phyloP scores from a whole-genome alignment of 305 asterid genomes.

The Fraxinus platypoda region DNA sequence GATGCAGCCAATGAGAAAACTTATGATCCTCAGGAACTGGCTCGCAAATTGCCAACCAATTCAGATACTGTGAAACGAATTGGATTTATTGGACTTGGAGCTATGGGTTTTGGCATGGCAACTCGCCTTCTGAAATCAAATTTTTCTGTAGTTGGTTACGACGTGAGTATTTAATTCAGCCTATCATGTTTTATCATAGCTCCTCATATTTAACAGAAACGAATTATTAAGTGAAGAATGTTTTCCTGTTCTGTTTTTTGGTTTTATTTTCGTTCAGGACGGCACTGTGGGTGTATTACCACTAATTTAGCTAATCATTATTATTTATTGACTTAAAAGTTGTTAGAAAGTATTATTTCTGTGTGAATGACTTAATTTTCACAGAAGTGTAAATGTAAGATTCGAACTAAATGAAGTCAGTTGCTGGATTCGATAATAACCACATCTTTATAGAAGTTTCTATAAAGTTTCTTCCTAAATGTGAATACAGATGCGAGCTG shows the following conservation, averaged over 20 bases:
- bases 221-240: constrained; percentile 2
- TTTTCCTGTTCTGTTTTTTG: neutral
- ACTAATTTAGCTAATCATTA: neutral
- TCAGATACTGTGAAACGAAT: constrained; percentile 62
- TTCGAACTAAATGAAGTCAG: neutral
- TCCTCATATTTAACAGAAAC: constrained; percentile 16
- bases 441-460: neutral
- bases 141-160: constrained; percentile 73
- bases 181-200: constrained; percentile 10
- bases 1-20: constrained; percentile 64
- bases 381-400: neutral
- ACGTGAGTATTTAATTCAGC: constrained; percentile 55
- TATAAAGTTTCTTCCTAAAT: neutral
- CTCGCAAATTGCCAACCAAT: constrained; percentile 49
- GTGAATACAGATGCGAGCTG: neutral
- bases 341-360: neutral
- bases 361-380: neutral
- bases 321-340: neutral
- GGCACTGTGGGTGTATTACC: neutral
- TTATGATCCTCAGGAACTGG: constrained; percentile 79
- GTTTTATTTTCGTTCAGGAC: neutral
- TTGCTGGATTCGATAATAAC: neutral
- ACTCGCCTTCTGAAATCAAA: constrained; percentile 81
- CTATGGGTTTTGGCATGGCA: constrained; percentile 99
- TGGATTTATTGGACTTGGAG: constrained; percentile 97